Evolutionary conservation across 345 rosid species (phyloP).

Genomic region (Ailanthus altissimus): DNA sequence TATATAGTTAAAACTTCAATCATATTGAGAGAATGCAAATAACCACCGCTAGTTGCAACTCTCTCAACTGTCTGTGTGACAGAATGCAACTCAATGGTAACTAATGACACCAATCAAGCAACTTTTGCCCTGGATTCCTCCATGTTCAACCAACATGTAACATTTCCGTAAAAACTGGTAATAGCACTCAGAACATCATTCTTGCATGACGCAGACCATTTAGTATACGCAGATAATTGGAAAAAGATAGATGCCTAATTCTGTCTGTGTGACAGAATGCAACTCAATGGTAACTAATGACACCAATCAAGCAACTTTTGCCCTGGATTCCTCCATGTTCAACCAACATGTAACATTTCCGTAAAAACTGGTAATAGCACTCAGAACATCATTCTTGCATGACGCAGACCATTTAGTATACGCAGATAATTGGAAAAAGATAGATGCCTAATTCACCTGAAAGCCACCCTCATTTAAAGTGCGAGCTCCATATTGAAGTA

Average conservation of each 20-base stretch:
- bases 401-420: background rate
- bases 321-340: background rate
- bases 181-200: background rate
- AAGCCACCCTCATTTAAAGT: constrained; percentile 96
- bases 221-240: background rate
- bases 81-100: background rate
- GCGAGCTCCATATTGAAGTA: constrained; percentile 94
- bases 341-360: background rate
- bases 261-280: constrained; percentile 5
- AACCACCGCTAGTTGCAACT: background rate
- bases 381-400: background rate
- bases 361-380: constrained; percentile 21
- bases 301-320: background rate
- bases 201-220: constrained; percentile 4
- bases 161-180: background rate
- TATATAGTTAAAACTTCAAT: constrained; percentile 3
- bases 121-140: background rate
- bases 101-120: background rate
- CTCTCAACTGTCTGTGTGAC: background rate
- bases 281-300: background rate
- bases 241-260: constrained; percentile 22
- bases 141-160: background rate
- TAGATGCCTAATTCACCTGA: constrained; percentile 60
- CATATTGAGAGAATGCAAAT: background rate
- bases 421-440: background rate